These are phyloP conservation scores for Neurospora pannonica DNA, from an alignment of 495 filamentous ascomycete species.

Conservation along the genomic window DNA sequence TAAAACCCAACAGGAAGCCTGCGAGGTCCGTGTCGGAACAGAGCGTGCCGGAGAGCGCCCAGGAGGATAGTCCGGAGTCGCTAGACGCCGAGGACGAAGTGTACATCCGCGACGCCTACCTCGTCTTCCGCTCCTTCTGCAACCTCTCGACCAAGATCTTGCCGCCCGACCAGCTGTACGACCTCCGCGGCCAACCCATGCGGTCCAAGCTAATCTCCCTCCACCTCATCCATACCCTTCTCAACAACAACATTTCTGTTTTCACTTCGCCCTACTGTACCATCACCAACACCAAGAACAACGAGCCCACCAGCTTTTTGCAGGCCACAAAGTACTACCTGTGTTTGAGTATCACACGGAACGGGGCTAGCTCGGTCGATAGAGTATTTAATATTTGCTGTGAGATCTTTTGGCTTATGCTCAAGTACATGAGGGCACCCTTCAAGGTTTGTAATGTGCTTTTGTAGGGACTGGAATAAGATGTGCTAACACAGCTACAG, in stretches of 20 bases:
- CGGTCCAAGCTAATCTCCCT: constrained; percentile 92
- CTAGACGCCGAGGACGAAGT: constrained; percentile 90
- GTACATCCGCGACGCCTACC: constrained; percentile 90
- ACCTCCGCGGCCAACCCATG: constrained; percentile 90
- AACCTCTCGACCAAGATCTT: constrained; percentile 90
- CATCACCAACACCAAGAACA: constrained; percentile 74
- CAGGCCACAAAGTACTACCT: constrained; percentile 95
- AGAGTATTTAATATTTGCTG: constrained; percentile 91
- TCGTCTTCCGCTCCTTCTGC: constrained; percentile 96
- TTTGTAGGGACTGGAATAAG: no score
- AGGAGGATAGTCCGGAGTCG: constrained; percentile 48
- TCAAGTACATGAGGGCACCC: constrained; percentile 84
- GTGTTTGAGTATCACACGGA: constrained; percentile 85
- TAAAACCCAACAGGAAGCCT: constrained; percentile 46
- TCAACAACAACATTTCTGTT: constrained; percentile 80
- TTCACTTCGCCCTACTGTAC: constrained; percentile 85
- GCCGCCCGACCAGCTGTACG: constrained; percentile 80
- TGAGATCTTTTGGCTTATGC: constrained; percentile 96
- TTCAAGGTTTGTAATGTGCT: constrained; percentile 58
- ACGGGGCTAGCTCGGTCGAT: constrained; percentile 85
- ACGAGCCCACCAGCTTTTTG: constrained; percentile 82
- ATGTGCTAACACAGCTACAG: constrained; percentile 28
- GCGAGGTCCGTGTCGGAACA: constrained; percentile 50
- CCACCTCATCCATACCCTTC: constrained; percentile 83
- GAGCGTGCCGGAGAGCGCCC: constrained; percentile 35